Base-by-base conservation (phyloP, 164 flowering plant species). In the Dillenia suffruticosa region DNA sequence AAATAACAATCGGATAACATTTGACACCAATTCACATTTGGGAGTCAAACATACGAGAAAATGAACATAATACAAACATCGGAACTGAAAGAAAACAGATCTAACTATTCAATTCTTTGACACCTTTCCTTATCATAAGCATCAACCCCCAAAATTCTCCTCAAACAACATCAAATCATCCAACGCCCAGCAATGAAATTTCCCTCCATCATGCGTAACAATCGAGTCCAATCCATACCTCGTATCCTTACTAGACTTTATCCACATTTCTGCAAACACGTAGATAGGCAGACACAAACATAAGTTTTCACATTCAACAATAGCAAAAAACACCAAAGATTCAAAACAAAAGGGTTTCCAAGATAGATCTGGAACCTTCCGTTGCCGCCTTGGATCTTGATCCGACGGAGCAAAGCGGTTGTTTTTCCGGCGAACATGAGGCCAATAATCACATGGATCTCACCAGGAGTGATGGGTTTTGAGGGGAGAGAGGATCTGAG, bases 391-490 rank as follows among this genome's bases (percentile, higher is more conserved):
- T 86, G 93, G 10, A 81, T 70, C 64, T 70, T 79, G 74, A 94
- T 70, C 24, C 99, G 83, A 24, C 94, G 92, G 60, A 93, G 90
- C 8, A 93, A 87, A n/a, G 92, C 84, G 7, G 98, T 93, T 65
- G 97, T 85, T 65, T 93, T 93, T 5, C 98, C 97, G 12, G 97
- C 92, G 26, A 93, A 93, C 98, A 93, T 90, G 14, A 97, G 98
- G 12, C 98, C 98, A 4, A 90, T 63, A 43, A 93, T 90, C 53
- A 93, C 89, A 51, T 93, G 97, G 12, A 93, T 67, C 71, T 90
- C 98, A 9, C 97, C 97, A 49, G 70, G n/a, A 14, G 60, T 50
- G 13, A 53, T 4, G 54, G 74, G 50, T 48, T 15, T 12, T 7
- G 53, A 10, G 9, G 66, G 49, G 8, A 56, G 13, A 1, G 76